phyloP scores from a whole-genome alignment of 1,139 yeast genomes.

The Pichia sp. region DNA sequence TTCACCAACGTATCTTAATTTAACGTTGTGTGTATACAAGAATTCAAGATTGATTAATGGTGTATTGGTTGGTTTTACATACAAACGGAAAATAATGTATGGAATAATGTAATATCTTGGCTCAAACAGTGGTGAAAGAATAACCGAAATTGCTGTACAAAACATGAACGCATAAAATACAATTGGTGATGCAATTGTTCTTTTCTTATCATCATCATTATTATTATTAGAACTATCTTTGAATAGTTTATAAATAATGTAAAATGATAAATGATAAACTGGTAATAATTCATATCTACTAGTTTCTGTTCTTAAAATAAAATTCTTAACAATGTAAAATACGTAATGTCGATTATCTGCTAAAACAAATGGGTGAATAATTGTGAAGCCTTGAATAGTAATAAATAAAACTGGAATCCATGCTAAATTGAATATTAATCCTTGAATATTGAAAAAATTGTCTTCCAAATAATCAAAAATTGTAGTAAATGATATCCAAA shows the following conservation, averaged over 20 bases:
- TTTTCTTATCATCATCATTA: constrained; percentile 1
- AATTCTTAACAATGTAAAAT: constrained; percentile 69
- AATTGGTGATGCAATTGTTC: constrained; percentile 28
- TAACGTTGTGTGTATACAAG: constrained; percentile 25
- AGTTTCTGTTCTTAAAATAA: constrained; percentile 43
- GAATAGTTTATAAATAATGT: constrained; percentile 38
- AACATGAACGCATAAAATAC: constrained; percentile 41
- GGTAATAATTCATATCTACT: constrained; percentile 48
- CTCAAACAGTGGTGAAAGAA: constrained; percentile 89
- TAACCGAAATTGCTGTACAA: constrained; percentile 55
- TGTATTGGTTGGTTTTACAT: constrained; percentile 39
- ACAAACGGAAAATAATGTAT: constrained; percentile 63
- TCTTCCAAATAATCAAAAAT: constrained; percentile 30
- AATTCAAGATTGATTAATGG: constrained; percentile 27
- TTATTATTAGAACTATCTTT: constrained; percentile 27
- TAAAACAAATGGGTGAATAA: constrained; percentile 81
- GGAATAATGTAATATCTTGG: constrained; percentile 91
- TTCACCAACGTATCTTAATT: constrained; percentile 45
- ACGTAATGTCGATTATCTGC: constrained; percentile 95
- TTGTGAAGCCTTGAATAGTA: constrained; percentile 54
- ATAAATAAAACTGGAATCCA: constrained; percentile 37
- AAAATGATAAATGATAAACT: constrained; percentile 63
- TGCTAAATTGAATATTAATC: constrained; percentile 17
- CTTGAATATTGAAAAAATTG: constrained; percentile 15
- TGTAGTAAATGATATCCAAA: constrained; percentile 47